These are phyloP conservation scores for Carex littledalei DNA, from an alignment of 176 grass and related monocot species.

Conservation along the genomic window DNA sequence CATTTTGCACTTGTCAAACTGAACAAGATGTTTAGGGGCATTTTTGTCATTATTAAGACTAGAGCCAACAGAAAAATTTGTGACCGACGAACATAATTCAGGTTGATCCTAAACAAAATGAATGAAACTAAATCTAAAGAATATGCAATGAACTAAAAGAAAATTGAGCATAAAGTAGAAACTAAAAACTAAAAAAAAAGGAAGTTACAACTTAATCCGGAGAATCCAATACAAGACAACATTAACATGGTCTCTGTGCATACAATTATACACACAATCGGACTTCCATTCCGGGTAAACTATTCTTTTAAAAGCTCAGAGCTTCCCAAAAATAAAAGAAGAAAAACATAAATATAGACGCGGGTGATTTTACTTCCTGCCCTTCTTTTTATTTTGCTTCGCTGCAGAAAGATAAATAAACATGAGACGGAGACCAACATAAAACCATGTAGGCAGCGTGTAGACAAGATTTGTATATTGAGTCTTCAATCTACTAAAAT, in stretches of 20 bases:
- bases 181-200: neutral
- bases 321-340: neutral
- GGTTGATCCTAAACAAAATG: neutral
- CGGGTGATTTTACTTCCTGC: slow-evolving; percentile 2
- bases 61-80: neutral
- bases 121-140: neutral
- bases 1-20: neutral
- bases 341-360: neutral
- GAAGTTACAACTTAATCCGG: neutral
- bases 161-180: neutral
- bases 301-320: neutral
- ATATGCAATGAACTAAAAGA: neutral
- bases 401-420: slow-evolving; percentile 16
- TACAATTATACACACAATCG: neutral
- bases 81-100: neutral
- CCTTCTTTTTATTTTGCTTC: slow-evolving; percentile 36
- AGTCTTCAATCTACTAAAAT: neutral
- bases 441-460: neutral
- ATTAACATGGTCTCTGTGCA: neutral
- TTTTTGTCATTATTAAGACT: neutral
- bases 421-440: neutral
- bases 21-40: neutral
- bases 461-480: neutral
- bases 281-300: neutral
- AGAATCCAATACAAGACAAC: neutral